Percentiles rank a stretch among this genome's conserved stretches.
Conservation (phyloP, 148 eudicot genomes). For the Pouteria glomerata region DNA sequence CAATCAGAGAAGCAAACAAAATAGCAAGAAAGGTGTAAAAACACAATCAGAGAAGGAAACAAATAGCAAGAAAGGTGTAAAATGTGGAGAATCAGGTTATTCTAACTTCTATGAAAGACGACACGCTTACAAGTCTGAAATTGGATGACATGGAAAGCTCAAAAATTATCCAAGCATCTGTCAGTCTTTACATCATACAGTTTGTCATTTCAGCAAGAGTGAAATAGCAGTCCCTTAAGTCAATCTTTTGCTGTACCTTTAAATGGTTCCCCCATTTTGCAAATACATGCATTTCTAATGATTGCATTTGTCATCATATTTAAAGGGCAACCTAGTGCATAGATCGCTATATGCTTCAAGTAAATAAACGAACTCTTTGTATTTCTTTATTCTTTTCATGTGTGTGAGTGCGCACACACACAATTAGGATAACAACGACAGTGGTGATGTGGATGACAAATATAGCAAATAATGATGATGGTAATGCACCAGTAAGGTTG, state of each 20-base stretch:
- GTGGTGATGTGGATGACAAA: background rate
- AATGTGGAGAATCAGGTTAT: background rate
- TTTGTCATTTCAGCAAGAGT: background rate
- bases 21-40: background rate
- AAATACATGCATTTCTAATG: background rate
- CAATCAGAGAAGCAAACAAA: background rate
- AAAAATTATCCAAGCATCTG: background rate
- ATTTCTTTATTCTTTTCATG: background rate
- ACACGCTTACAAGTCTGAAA: background rate
- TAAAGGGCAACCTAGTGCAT: background rate
- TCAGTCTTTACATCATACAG: background rate
- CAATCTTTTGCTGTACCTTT: background rate
- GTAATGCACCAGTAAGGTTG: too few relatives aligned
- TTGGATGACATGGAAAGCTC: background rate
- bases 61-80: background rate
- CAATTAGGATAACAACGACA: background rate
- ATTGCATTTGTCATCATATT: background rate
- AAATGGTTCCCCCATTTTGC: background rate
- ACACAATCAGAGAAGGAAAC: background rate
- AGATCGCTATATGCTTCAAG: background rate
- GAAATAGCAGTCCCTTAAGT: background rate
- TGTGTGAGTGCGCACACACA: too few relatives aligned
- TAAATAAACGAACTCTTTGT: background rate
- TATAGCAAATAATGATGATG: background rate
- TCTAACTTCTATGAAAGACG: background rate